Percentiles rank a stretch among this genome's conserved stretches.
phyloP scores from a whole-genome alignment of 2,329 filamentous ascomycete species.

The Fusarium newnesense region DNA sequence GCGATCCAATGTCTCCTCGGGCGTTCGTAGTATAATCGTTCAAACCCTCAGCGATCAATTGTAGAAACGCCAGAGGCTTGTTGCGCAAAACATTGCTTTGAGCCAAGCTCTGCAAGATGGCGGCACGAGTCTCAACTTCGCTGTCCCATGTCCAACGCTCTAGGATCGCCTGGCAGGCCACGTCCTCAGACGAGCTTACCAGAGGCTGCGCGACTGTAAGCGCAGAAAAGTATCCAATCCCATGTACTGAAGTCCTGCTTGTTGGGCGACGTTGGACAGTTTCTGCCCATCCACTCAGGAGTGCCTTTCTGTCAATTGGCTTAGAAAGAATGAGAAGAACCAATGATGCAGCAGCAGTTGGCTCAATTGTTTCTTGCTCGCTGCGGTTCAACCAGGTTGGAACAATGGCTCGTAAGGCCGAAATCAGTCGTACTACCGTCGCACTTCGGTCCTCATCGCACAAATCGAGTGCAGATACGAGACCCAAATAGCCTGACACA shows the following conservation, averaged over 20 bases:
- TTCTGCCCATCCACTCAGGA: constrained; percentile 60
- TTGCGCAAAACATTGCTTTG: constrained; percentile 57
- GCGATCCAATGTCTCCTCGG: constrained; percentile 88
- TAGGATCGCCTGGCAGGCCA: constrained; percentile 58
- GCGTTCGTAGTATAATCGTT: constrained; percentile 93
- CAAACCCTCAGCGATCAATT: constrained; percentile 67
- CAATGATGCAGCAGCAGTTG: constrained; percentile 62
- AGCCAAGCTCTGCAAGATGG: constrained; percentile 66
- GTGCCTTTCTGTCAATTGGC: constrained; percentile 48
- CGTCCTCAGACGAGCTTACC: constrained; percentile 38
- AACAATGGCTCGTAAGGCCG: constrained; percentile 49
- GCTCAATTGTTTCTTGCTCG: constrained; percentile 61
- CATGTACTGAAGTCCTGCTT: constrained; percentile 51
- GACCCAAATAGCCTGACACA: constrained; percentile 29
- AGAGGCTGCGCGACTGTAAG: constrained; percentile 62
- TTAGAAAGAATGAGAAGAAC: constrained; percentile 59
- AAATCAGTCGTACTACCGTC: constrained; percentile 35
- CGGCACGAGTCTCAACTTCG: constrained; percentile 63
- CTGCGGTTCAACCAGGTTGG: constrained; percentile 60
- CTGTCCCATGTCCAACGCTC: constrained; percentile 63
- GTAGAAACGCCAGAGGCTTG: constrained; percentile 54
- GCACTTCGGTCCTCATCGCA: neutral
- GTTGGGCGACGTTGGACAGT: constrained; percentile 50
- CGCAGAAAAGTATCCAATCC: constrained; percentile 64
- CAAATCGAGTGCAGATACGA: constrained; percentile 38